These are phyloP conservation scores for Phytopythium chamaehyphon DNA, from an alignment of 352 stramenopile species.

Conservation along the genomic window DNA sequence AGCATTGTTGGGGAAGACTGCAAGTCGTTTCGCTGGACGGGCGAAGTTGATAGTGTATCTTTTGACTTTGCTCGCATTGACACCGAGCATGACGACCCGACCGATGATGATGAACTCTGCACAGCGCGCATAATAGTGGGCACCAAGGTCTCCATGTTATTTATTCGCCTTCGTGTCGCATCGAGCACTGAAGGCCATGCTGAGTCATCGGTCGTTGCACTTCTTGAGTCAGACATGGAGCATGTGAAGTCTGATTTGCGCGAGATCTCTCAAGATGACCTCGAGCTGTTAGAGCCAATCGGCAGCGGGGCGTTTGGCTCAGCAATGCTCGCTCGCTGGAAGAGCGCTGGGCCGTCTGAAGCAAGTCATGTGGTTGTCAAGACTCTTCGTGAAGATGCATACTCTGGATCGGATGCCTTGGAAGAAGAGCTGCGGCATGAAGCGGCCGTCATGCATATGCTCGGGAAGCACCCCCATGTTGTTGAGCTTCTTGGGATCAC, in stretches of 20 bases:
- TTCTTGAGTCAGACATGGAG: constrained; percentile 40
- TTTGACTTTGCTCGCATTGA: constrained; percentile 50
- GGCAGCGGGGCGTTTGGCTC: constrained; percentile 66
- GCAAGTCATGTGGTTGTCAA: constrained; percentile 60
- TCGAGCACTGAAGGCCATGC: constrained; percentile 6
- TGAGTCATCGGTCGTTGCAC: constrained; percentile 15
- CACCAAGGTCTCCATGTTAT: constrained; percentile 59
- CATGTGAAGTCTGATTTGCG: constrained; percentile 37
- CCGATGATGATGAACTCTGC: constrained; percentile 31
- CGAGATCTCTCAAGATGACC: constrained; percentile 41
- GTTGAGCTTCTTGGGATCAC: constrained; percentile 59
- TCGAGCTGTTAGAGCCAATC: constrained; percentile 55
- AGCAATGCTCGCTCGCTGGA: constrained; percentile 57
- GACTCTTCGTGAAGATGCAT: constrained; percentile 41
- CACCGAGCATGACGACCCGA: constrained; percentile 1
- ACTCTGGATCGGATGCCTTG: constrained; percentile 33
- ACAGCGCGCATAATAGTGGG: constrained; percentile 52
- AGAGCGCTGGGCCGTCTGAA: constrained; percentile 21
- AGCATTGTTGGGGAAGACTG: constrained; percentile 38
- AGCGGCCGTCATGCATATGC: constrained; percentile 66
- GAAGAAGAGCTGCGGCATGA: constrained; percentile 62
- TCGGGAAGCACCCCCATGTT: constrained; percentile 69
- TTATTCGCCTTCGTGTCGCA: constrained; percentile 39
- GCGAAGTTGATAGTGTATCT: constrained; percentile 49
- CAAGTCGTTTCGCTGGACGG: constrained; percentile 65